phyloP scores from a whole-genome alignment of 345 rosid species.

The Corymbia maculata region DNA sequence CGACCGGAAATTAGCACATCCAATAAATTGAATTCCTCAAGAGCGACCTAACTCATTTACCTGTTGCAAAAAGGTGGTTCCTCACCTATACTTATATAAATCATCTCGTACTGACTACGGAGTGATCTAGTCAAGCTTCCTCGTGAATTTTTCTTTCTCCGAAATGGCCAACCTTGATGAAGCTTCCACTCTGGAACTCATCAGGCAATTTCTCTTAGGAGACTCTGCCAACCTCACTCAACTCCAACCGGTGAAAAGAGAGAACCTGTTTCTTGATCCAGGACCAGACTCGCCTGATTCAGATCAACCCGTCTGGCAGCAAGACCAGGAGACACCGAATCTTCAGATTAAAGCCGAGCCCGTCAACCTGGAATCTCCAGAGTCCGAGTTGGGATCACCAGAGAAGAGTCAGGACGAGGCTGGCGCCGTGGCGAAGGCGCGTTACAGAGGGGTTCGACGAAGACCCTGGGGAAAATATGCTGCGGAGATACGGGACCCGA shows the following conservation, averaged over 20 bases:
- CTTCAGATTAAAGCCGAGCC: background rate
- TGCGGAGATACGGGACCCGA: slow-evolving; percentile 91
- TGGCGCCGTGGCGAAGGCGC: slow-evolving; percentile 7
- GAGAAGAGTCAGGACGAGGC: background rate
- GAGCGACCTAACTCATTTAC: background rate
- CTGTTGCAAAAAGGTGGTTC: background rate
- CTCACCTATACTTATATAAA: background rate
- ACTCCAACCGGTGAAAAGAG: slow-evolving; percentile 18
- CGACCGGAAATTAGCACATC: background rate
- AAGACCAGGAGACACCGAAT: slow-evolving; percentile 4
- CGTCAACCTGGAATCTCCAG: background rate
- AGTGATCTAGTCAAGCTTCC: background rate
- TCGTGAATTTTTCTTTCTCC: background rate
- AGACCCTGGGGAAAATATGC: slow-evolving; percentile 97
- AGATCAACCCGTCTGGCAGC: slow-evolving; percentile 3
- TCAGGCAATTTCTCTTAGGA: background rate
- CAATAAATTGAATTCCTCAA: background rate
- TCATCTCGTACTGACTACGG: background rate
- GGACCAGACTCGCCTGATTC: slow-evolving; percentile 26
- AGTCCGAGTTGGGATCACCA: background rate
- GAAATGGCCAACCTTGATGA: background rate
- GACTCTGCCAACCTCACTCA: slow-evolving; percentile 16
- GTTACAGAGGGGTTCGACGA: slow-evolving; percentile 80
- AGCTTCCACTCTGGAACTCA: background rate
- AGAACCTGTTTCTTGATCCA: slow-evolving; percentile 13